Evolutionary conservation across 805 yeast species (phyloP), one percentile per base, ranked within the genome.

Genomic region (Middelhovenomyces tepae): DNA sequence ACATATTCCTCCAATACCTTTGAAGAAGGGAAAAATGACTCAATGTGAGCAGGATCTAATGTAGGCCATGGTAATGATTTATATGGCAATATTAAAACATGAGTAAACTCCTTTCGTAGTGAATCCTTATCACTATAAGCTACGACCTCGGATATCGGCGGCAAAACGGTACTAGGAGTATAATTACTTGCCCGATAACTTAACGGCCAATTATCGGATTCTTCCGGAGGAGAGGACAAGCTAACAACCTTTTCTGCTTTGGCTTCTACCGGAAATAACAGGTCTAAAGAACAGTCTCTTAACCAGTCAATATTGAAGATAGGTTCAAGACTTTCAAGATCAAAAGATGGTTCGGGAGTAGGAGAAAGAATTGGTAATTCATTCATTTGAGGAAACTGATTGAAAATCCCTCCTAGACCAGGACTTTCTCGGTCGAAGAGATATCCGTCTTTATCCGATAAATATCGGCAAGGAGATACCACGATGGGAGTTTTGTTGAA

Each of bases 1-100:
- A 45, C 16, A 24, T 42, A 42, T 17, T 40, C 37, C 7, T 42
- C 36, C 10, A 45, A 24, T n/a, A 41, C 35, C 21, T 40, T 32
- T 7, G 40, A 26, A 16, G 38, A 38, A 4, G 48, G 48, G 16
- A 45, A 38, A 20, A 20, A 23, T n/a, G 31, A 19, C 3, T 35
- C 36, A 9, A 35, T 35, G 13, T 35, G 22, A 7, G 15, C 21
- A 11, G 21, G 11, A 5, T 27, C 22, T 27, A 16, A 13, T 7
- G 17, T 14, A 7, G 31, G 21, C 29, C 38, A 17, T 26, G 37
- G 18, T 11, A 22, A 10, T 11, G 16, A 26, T 16, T 13, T 32
- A 22, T 33, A 37, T 5, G 33, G 37, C 21, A 14, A 8, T 5
- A 37, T 18, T 6, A 37, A 27, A 20, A 33, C 26, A 10, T 18